phyloP scores from a whole-genome alignment of 805 yeast genomes.

The Ogataea ganodermae region DNA sequence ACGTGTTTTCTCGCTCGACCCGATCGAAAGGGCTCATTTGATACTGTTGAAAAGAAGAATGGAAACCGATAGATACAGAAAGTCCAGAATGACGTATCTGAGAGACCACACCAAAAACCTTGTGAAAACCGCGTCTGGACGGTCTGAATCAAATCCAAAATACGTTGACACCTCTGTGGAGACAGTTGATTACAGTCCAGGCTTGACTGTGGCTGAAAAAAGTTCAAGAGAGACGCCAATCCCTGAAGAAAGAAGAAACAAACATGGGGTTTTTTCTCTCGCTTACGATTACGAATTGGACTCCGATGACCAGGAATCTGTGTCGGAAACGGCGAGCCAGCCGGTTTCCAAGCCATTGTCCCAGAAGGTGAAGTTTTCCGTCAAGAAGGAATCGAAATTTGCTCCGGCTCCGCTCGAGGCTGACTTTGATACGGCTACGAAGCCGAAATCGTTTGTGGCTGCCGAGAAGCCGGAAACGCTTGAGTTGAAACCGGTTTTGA shows the following conservation, averaged over 20 bases:
- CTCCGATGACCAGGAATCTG: conserved; percentile 10
- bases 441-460: conserved; percentile 16
- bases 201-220: conserved; percentile 1
- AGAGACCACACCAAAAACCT: conserved; percentile 35
- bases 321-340: conserved; percentile 4
- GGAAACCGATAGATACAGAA: conserved; percentile 49
- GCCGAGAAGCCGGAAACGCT: conserved; percentile 6
- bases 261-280: conserved; percentile 27
- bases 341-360: conserved; percentile 16
- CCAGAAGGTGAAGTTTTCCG: conserved; percentile 28
- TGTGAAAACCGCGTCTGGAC: conserved; percentile 15
- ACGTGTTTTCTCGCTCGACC: conserved; percentile 28
- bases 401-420: conserved; percentile 17
- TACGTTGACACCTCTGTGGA: conserved; percentile 28
- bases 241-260: conserved; percentile 28
- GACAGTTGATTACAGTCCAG: conserved; percentile 19
- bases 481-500: conserved; percentile 7
- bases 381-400: conserved; percentile 18
- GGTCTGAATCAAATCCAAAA: conserved; percentile 15
- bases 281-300: conserved; percentile 19
- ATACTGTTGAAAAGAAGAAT: conserved; percentile 36
- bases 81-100: conserved; percentile 46
- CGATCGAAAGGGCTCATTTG: conserved; percentile 35
- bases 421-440: conserved; percentile 20
- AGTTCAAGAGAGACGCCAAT: conserved; percentile 8